A percentile compares a stretch with the other conserved stretches of the same genome.
phyloP scores from a whole-genome alignment of 352 stramenopile species.

The Lagenidium sp. region DNA sequence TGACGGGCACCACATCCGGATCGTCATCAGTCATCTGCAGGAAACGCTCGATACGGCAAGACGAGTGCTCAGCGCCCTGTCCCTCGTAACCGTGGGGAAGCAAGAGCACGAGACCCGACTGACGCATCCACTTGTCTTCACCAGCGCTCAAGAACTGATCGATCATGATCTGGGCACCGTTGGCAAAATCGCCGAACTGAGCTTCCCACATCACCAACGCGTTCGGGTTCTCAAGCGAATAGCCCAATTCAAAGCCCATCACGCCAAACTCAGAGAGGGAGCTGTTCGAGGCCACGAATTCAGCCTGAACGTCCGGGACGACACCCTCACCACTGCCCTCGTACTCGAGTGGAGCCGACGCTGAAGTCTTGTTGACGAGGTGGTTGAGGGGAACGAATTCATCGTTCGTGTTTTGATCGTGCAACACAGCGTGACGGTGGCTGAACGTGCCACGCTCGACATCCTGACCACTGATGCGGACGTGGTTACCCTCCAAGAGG shows the following conservation, averaged over 20 bases:
- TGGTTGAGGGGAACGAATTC: slow-evolving; percentile 95
- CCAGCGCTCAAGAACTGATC: slow-evolving; percentile 79
- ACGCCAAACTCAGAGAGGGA: slow-evolving; percentile 78
- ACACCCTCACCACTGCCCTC: no score
- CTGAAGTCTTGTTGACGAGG: slow-evolving; percentile 36
- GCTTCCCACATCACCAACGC: slow-evolving; percentile 89
- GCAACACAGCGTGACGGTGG: slow-evolving; percentile 83
- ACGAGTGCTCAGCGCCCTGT: slow-evolving; percentile 80
- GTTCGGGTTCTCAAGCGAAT: slow-evolving; percentile 69
- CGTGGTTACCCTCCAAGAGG: slow-evolving; percentile 74
- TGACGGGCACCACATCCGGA: slow-evolving; percentile 42
- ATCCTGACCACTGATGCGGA: slow-evolving; percentile 85
- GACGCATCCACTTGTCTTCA: slow-evolving; percentile 86
- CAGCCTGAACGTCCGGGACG: slow-evolving; percentile 20
- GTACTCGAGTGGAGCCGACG: slow-evolving; percentile 33
- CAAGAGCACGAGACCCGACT: slow-evolving; percentile 78
- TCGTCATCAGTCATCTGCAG: slow-evolving; percentile 78
- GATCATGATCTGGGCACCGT: slow-evolving; percentile 85
- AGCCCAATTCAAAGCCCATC: slow-evolving; percentile 84
- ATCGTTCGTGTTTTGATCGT: slow-evolving; percentile 86
- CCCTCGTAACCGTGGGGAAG: slow-evolving; percentile 84
- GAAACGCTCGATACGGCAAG: slow-evolving; percentile 78
- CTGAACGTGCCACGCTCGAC: slow-evolving; percentile 87
- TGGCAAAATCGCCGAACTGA: slow-evolving; percentile 86
- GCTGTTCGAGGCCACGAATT: slow-evolving; percentile 82